Evolutionary conservation across 1,284 basidiomycete species (phyloP).

Genomic region (Ceratobasidium sp.): DNA sequence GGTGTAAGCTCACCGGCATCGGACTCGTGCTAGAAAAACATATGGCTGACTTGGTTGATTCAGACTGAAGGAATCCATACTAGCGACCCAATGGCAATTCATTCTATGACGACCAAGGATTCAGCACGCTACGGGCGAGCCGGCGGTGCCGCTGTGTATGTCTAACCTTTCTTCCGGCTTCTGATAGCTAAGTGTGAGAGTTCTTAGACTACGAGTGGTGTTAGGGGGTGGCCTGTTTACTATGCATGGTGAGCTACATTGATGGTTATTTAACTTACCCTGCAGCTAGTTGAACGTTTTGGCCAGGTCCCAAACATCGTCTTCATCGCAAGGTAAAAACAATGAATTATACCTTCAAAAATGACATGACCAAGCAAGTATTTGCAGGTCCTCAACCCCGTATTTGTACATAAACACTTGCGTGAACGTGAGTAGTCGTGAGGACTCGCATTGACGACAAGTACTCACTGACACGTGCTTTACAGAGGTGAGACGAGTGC

Average conservation of each 20-base stretch:
- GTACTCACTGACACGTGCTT: neutral
- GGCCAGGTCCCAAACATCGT: neutral
- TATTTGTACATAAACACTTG: slow-evolving; percentile 66
- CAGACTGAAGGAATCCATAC: slow-evolving; percentile 65
- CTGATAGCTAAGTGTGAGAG: slow-evolving; percentile 53
- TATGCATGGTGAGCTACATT: slow-evolving; percentile 19
- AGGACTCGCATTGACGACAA: neutral
- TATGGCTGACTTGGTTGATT: neutral
- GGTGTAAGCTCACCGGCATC: neutral
- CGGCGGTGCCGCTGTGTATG: slow-evolving; percentile 61
- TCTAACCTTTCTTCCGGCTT: slow-evolving; percentile 52
- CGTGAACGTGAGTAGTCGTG: slow-evolving; percentile 53
- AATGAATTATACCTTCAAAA: slow-evolving; percentile 63
- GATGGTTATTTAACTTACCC: neutral
- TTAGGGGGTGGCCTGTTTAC: slow-evolving; percentile 60
- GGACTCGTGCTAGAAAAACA: no score
- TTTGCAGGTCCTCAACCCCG: slow-evolving; percentile 66
- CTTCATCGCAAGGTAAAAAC: slow-evolving; percentile 26
- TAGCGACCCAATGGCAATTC: slow-evolving; percentile 65
- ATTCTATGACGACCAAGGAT: slow-evolving; percentile 65
- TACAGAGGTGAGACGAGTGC: slow-evolving; percentile 1
- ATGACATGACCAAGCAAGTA: slow-evolving; percentile 54
- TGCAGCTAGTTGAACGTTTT: neutral
- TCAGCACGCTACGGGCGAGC: slow-evolving; percentile 68
- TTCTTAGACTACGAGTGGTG: slow-evolving; percentile 42